Percentiles rank a stretch among this genome's conserved stretches.
phyloP scores from a whole-genome alignment of 129 eudicot genomes.

The Lactuca sativa region DNA sequence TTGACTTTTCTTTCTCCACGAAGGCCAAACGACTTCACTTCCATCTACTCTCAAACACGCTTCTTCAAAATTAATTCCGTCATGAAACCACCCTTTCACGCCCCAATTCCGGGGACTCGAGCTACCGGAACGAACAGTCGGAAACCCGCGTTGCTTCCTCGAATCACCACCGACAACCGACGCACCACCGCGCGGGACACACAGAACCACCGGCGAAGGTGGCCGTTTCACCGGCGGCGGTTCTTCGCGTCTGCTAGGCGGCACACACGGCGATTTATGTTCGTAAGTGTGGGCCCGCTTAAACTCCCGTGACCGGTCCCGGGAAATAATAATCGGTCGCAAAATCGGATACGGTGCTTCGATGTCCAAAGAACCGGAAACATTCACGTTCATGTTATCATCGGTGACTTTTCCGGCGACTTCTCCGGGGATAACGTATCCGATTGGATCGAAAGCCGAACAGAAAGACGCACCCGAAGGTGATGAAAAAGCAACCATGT shows the following conservation, averaged over 20 bases:
- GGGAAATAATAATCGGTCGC: constrained; percentile 80
- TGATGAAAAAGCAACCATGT: constrained; percentile 94
- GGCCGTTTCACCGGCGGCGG: constrained; percentile 82
- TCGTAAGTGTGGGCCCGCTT: constrained; percentile 56
- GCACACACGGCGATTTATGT: constrained; percentile 88
- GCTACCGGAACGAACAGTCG: constrained; percentile 98
- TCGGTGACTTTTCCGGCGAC: constrained; percentile 67
- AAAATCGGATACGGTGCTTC: constrained; percentile 84
- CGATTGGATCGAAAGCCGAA: constrained; percentile 85
- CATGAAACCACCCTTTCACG: constrained; percentile 92
- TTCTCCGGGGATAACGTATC: constrained; percentile 75
- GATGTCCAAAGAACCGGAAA: constrained; percentile 59
- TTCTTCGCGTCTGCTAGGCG: constrained; percentile 78
- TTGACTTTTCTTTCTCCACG: constrained; percentile 81
- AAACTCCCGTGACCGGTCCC: constrained; percentile 78
- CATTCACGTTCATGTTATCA: constrained; percentile 57
- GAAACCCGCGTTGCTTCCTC: constrained; percentile 83
- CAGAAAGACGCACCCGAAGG: constrained; percentile 88
- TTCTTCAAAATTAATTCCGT: constrained; percentile 71
- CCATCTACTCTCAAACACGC: constrained; percentile 70
- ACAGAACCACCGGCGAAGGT: constrained; percentile 95
- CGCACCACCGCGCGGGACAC: constrained; percentile 81
- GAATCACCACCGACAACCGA: constrained; percentile 61
- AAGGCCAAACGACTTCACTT: constrained; percentile 87
- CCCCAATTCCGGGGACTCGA: constrained; percentile 98